phyloP scores from a whole-genome alignment of 2,329 filamentous ascomycete genomes.

The Sporothrix brasiliensis region DNA sequence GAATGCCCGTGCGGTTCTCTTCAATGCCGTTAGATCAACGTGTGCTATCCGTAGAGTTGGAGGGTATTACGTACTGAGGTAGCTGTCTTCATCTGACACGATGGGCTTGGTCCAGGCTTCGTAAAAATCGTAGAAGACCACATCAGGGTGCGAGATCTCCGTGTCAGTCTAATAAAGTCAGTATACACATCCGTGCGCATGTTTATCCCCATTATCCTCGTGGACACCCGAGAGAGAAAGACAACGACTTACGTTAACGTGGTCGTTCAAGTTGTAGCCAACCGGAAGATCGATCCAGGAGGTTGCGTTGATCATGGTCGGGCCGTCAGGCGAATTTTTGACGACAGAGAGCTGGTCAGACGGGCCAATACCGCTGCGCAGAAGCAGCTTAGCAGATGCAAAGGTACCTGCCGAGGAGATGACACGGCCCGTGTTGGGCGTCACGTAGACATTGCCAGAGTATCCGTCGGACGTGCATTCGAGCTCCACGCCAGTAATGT shows the following conservation, averaged over 20 bases:
- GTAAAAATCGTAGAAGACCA: constrained; percentile 67
- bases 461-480: constrained; percentile 56
- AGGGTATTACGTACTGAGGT: constrained; percentile 42
- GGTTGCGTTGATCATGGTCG: constrained; percentile 54
- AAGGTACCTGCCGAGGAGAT: constrained; percentile 71
- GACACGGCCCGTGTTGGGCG: constrained; percentile 62
- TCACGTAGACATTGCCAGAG: constrained; percentile 63
- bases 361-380: constrained; percentile 70
- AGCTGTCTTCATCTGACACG: constrained; percentile 47
- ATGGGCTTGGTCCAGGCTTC: constrained; percentile 58
- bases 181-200: not conserved
- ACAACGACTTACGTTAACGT: constrained; percentile 44
- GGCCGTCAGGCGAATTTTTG: constrained; percentile 53
- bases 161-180: constrained; percentile 46
- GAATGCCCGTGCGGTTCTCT: constrained; percentile 58
- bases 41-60: no score
- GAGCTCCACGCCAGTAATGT: constrained; percentile 63
- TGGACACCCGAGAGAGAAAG: no score
- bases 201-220: no score
- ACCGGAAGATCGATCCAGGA: constrained; percentile 63
- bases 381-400: constrained; percentile 67
- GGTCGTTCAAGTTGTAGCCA: constrained; percentile 62
- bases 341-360: constrained; percentile 60
- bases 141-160: constrained; percentile 50
- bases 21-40: not conserved